A percentile compares a stretch with the other conserved stretches of the same genome.
These are phyloP conservation scores for Penicillium flavigenum DNA, from an alignment of 495 filamentous ascomycete species.

Conservation along the genomic window DNA sequence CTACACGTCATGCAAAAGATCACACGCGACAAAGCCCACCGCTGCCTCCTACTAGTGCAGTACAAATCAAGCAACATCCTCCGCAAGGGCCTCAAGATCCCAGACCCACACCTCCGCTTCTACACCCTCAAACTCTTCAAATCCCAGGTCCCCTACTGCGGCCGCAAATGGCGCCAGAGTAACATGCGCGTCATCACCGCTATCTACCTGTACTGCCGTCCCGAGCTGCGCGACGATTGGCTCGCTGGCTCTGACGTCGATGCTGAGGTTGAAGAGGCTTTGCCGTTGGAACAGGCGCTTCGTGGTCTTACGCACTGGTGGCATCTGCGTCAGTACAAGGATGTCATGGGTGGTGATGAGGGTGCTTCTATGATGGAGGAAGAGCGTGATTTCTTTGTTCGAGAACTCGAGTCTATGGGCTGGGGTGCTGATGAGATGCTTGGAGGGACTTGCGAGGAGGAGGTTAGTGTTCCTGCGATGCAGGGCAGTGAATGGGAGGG, in stretches of 20 bases:
- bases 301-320: constrained; percentile 89
- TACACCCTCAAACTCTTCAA: constrained; percentile 99
- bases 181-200: constrained; percentile 99
- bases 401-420: constrained; percentile 84
- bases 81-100: constrained; percentile 84
- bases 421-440: constrained; percentile 49
- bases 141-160: constrained; percentile 95
- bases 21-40: constrained; percentile 89
- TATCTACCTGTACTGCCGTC: constrained; percentile 88
- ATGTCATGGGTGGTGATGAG: constrained; percentile 72
- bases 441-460: constrained; percentile 41
- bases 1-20: constrained; percentile 96
- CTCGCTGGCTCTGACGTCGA: constrained; percentile 87
- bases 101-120: constrained; percentile 79
- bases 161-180: constrained; percentile 94
- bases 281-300: constrained; percentile 87
- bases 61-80: constrained; percentile 91
- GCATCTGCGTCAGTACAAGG: constrained; percentile 77
- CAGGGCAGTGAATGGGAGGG: constrained; percentile 52
- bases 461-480: constrained; percentile 24
- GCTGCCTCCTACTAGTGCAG: constrained; percentile 86
- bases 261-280: constrained; percentile 84
- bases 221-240: constrained; percentile 95
- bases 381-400: constrained; percentile 84
- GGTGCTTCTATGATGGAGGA: constrained; percentile 58